Base-by-base conservation (phyloP, 78 protist genomes). In the Parvularia atlantis region DNA sequence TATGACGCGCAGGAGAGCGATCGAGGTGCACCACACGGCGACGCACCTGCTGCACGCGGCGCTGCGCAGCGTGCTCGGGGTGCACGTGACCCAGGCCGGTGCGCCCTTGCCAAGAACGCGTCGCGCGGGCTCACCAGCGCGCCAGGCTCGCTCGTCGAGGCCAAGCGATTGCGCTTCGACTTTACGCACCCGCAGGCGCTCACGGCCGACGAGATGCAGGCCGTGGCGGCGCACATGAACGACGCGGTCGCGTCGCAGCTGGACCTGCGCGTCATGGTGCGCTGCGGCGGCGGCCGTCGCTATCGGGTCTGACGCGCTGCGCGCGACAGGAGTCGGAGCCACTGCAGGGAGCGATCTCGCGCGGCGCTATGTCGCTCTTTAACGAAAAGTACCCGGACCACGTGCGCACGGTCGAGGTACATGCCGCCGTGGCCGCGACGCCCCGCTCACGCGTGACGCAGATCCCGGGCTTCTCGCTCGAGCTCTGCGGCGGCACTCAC, bases 401-500 rank as follows among this genome's bases (percentile, higher is more conserved):
- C 2, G 78, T 74, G 58, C 78, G 78, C 54, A 65, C 64, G 33
- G 69, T 63, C 35, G 1, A 6, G 46, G 24, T 57, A 10, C 60
- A 11, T n/a, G n/a, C n/a, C n/a, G n/a, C n/a, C n/a, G n/a, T n/a
- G n/a, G n/a, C n/a, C n/a, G n/a, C n/a, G 53, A 62, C 9, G 46
- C 46, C 19, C n/a, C n/a, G n/a, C n/a, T n/a, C n/a, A n/a, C n/a
- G n/a, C n/a, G n/a, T n/a, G n/a, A n/a, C n/a, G n/a, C n/a, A n/a
- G n/a, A n/a, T n/a, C n/a, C 13, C 13, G 9, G 50, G 44, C 39
- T 30, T 30, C 14, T 44, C 62, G 26, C 9, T 53, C 6, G 78
- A 74, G 65, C 61, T 74, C 10, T 74, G 78, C 36, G 78, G 78
- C 10, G 78, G 78, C 26, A 61, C 73, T 0, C 78, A 74, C 71